Conservation (phyloP, 140 eudicot species). For the Ambrosia hybrid region DNA sequence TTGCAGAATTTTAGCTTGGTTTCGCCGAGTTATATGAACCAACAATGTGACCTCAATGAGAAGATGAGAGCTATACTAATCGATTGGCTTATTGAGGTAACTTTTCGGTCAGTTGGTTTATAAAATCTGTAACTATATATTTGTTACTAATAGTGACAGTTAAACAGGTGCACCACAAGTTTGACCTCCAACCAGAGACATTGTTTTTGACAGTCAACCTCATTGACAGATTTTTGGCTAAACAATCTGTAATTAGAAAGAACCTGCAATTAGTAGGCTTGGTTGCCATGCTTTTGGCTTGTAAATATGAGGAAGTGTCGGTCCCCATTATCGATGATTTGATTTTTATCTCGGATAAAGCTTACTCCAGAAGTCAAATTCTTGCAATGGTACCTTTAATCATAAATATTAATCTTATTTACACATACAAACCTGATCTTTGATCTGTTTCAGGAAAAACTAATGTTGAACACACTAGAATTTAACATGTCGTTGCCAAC, state of each 20-base stretch:
- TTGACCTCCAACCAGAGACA: conserved; percentile 78
- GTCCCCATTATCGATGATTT: conserved; percentile 86
- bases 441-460: conserved; percentile 51
- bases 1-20: conserved; percentile 69
- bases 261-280: conserved; percentile 87
- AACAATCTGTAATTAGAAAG: conserved; percentile 70
- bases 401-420: conserved; percentile 13
- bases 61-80: conserved; percentile 88
- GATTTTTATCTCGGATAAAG: conserved; percentile 81
- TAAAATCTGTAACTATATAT: not conserved
- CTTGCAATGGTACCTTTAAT: conserved; percentile 73
- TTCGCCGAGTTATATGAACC: conserved; percentile 66
- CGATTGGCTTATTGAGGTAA: conserved; percentile 97
- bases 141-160: conserved; percentile 14
- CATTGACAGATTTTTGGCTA: conserved; percentile 76
- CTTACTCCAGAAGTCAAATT: conserved; percentile 72
- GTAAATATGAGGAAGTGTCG: conserved; percentile 92
- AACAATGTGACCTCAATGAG: conserved; percentile 82
- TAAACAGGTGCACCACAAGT: conserved; percentile 93
- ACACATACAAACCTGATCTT: not conserved
- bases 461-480: conserved; percentile 71
- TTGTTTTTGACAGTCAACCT: conserved; percentile 77
- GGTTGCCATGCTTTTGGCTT: conserved; percentile 83
- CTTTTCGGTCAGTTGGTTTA: not conserved
- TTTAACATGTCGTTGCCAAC: conserved; percentile 91